Percentiles rank a stretch among this genome's conserved stretches.
Conservation (phyloP, 768 basidiomycete species). For the Neoboletus magnificus region DNA sequence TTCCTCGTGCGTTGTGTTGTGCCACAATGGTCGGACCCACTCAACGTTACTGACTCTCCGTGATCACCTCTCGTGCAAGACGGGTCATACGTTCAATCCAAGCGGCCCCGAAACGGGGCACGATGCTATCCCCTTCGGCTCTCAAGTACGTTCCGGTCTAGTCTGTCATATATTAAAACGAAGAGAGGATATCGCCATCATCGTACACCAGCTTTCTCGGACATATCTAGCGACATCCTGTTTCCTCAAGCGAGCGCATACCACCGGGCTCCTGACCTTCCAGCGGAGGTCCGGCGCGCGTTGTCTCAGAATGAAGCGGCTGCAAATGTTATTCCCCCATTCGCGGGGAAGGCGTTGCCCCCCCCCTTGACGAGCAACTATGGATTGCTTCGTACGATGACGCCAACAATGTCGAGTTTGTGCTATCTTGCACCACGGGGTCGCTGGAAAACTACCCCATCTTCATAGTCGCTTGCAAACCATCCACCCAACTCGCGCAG, state of each 20-base stretch:
- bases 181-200: not conserved
- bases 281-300: slow-evolving; percentile 26
- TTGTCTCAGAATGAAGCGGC: slow-evolving; percentile 28
- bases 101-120: not conserved
- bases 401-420: slow-evolving; percentile 10
- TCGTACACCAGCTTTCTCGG: not conserved
- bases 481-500: slow-evolving; percentile 5
- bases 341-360: slow-evolving; percentile 30
- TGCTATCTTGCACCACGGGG: slow-evolving; percentile 5
- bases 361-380: slow-evolving; percentile 7
- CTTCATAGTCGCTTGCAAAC: slow-evolving; percentile 16
- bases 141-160: not conserved
- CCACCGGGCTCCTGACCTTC: slow-evolving; percentile 14
- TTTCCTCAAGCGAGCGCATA: not conserved
- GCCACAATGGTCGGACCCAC: not conserved
- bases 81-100: not conserved
- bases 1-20: not conserved
- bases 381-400: slow-evolving; percentile 33
- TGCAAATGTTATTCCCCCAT: slow-evolving; percentile 42
- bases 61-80: not conserved
- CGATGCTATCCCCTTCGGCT: not conserved
- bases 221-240: slow-evolving; percentile 11
- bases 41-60: not conserved
- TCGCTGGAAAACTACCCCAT: slow-evolving; percentile 6
- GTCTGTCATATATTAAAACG: not conserved